Evolutionary conservation across 345 rosid genomes (phyloP).

Genomic region (Orychophragmus violaceus): DNA sequence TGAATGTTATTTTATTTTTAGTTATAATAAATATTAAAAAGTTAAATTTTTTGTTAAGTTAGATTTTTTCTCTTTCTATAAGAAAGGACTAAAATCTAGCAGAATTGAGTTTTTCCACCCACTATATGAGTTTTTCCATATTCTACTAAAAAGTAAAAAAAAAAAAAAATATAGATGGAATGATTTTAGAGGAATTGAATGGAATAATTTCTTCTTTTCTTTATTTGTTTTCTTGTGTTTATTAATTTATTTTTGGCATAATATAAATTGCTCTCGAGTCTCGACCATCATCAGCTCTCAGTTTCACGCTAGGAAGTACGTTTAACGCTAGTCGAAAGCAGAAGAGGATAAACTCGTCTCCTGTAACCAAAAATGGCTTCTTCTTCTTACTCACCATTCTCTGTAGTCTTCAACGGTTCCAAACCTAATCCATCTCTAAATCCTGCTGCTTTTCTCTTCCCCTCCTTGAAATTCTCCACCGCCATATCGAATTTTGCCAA

Average conservation of each 20-base stretch:
- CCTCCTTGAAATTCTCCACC: slow-evolving; percentile 42
- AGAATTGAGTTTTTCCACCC: too few species aligned
- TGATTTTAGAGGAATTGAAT: too few species aligned
- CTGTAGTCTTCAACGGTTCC: slow-evolving; percentile 28
- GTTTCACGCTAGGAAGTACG: not conserved
- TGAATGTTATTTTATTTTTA: too few species aligned
- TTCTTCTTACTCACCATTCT: slow-evolving; percentile 36
- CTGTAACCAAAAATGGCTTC: slow-evolving; percentile 11
- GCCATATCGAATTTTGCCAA: slow-evolving; percentile 44
- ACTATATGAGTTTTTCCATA: too few species aligned
- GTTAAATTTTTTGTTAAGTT: too few species aligned
- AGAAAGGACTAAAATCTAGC: too few species aligned
- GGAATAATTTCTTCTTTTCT: too few species aligned
- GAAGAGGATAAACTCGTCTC: slow-evolving; percentile 2
- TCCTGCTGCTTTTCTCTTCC: slow-evolving; percentile 31
- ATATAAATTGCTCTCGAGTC: not conserved
- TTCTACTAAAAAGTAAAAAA: too few species aligned
- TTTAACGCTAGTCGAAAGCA: not conserved
- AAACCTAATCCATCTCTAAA: slow-evolving; percentile 20
- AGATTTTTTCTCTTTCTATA: too few species aligned
- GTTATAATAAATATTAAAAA: too few species aligned
- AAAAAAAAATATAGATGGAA: too few species aligned
- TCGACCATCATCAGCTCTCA: not conserved
- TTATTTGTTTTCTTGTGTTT: not conserved
- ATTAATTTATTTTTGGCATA: not conserved